Conservation (phyloP, 1,284 basidiomycete species). For the Ustilago sp. region DNA sequence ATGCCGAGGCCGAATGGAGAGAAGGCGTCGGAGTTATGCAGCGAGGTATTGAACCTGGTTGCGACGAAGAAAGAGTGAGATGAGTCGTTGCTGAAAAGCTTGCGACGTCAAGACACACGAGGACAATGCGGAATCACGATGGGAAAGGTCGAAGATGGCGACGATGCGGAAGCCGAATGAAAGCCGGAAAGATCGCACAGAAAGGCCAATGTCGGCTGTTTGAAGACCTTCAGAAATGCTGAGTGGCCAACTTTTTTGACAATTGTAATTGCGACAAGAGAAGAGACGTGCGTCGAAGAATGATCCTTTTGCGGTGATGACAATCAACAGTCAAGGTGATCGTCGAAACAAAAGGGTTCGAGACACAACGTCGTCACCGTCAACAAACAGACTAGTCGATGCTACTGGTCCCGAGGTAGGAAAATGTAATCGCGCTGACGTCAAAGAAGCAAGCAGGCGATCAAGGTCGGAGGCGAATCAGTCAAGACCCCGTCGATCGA, state of each 20-base stretch:
- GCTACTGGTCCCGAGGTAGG: constrained; percentile 21
- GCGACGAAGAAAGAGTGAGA: constrained; percentile 11
- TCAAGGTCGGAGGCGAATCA: constrained; percentile 37
- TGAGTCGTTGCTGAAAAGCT: constrained; percentile 3
- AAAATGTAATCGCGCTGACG: constrained; percentile 13
- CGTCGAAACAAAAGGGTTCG: constrained; percentile 29
- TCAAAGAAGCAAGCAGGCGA: constrained; percentile 19
- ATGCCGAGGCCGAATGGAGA: background rate
- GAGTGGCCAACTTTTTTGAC: constrained; percentile 25
- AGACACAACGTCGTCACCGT: constrained; percentile 40
- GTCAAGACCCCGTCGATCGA: constrained; percentile 43
- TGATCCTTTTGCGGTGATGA: constrained; percentile 15
- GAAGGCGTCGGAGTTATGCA: constrained; percentile 25
- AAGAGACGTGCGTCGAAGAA: constrained; percentile 10
- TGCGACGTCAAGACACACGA: constrained; percentile 6
- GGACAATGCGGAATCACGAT: constrained; percentile 9
- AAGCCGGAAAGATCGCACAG: constrained; percentile 16
- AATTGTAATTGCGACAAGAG: constrained; percentile 20
- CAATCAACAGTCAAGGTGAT: constrained; percentile 49
- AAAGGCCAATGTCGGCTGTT: constrained; percentile 15
- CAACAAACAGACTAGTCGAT: constrained; percentile 48
- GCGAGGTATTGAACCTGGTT: constrained; percentile 16
- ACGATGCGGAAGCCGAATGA: constrained; percentile 13
- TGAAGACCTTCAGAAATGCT: constrained; percentile 22
- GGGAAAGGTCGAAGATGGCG: constrained; percentile 1